These are phyloP conservation scores for Coniferiporia sulphurascens DNA, from an alignment of 1,284 basidiomycete species.

Conservation along the genomic window DNA sequence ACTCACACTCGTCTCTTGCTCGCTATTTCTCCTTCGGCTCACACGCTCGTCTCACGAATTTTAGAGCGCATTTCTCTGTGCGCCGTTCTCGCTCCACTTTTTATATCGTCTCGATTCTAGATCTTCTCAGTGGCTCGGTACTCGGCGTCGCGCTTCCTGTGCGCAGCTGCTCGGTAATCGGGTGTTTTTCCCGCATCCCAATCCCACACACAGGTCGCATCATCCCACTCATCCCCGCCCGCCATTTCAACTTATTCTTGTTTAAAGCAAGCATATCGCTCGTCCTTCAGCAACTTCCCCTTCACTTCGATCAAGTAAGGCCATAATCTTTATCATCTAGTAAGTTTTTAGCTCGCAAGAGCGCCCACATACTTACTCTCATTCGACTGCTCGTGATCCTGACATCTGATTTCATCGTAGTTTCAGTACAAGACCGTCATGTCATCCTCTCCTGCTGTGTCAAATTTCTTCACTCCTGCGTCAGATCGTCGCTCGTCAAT, in stretches of 20 bases:
- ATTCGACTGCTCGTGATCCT: constrained; percentile 11
- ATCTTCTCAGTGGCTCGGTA: constrained; percentile 30
- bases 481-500: constrained; percentile 39
- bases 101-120: constrained; percentile 49
- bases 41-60: constrained; percentile 9
- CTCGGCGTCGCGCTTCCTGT: constrained; percentile 22
- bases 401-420: constrained; percentile 28
- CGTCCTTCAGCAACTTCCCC: constrained; percentile 4
- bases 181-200: constrained; percentile 22
- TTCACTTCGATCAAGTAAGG: constrained; percentile 5
- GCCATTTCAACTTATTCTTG: constrained; percentile 18
- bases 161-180: constrained; percentile 26
- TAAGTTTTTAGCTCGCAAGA: neutral
- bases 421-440: constrained; percentile 56
- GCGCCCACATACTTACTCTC: constrained; percentile 13
- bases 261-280: constrained; percentile 16
- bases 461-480: constrained; percentile 35
- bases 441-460: constrained; percentile 39
- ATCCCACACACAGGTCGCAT: neutral
- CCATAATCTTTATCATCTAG: constrained; percentile 18
- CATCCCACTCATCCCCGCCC: neutral
- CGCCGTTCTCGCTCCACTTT: constrained; percentile 34
- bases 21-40: neutral
- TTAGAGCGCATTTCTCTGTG: constrained; percentile 23
- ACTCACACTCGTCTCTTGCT: neutral